These are phyloP conservation scores for Alternaria triticina DNA, from an alignment of 2,329 filamentous ascomycete genomes.

Conservation along the genomic window DNA sequence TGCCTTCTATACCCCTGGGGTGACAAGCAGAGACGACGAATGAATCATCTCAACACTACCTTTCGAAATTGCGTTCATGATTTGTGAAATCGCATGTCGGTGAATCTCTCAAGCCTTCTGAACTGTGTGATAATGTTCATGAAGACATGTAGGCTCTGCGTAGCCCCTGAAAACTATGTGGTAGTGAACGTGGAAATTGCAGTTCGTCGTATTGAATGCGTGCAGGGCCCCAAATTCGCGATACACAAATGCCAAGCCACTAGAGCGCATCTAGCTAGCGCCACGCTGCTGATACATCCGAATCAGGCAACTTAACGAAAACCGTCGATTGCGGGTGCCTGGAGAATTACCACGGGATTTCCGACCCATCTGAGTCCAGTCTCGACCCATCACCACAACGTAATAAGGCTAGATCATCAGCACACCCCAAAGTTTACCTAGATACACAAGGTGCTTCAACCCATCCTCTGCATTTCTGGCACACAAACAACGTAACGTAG, in stretches of 20 bases:
- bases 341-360: not conserved
- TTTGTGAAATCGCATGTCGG: no score
- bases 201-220: no score
- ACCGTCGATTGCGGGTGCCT: not conserved
- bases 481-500: not conserved
- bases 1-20: not conserved
- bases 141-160: no score
- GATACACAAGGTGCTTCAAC: not conserved
- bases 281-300: fast-evolving
- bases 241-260: not conserved
- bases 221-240: not conserved
- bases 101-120: no score
- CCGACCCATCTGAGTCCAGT: not conserved
- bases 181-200: no score
- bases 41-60: not conserved
- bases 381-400: not conserved
- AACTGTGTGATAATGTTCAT: no score
- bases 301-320: not conserved
- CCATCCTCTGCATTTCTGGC: not conserved
- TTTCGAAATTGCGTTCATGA: not conserved
- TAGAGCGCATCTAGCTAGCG: not conserved
- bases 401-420: not conserved
- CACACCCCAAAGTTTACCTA: not conserved
- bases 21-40: not conserved
- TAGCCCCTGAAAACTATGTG: no score